These are phyloP conservation scores for Yarrowia yakushimensis DNA, from an alignment of 805 yeast genomes.

Conservation along the genomic window DNA sequence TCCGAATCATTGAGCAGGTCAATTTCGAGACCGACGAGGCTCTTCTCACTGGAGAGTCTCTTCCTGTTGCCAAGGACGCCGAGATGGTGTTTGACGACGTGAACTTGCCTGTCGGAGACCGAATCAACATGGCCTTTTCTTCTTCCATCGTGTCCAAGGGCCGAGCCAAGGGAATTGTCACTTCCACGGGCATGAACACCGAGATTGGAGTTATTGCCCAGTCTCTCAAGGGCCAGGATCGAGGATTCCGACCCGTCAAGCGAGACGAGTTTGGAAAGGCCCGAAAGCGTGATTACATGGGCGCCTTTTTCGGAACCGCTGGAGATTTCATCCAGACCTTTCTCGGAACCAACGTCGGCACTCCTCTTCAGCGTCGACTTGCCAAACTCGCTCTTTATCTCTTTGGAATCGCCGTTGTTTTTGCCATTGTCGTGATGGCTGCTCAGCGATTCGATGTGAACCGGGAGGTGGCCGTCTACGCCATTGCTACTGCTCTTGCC, in stretches of 20 bases:
- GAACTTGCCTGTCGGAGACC: slow-evolving; percentile 62
- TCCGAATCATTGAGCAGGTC: slow-evolving; percentile 53
- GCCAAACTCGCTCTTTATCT: slow-evolving; percentile 72
- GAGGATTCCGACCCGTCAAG: slow-evolving; percentile 43
- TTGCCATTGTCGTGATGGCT: slow-evolving; percentile 84
- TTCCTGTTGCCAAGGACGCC: slow-evolving; percentile 58
- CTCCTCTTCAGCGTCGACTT: slow-evolving; percentile 74
- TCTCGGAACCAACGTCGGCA: slow-evolving; percentile 72
- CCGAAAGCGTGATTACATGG: slow-evolving; percentile 29
- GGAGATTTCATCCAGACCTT: slow-evolving; percentile 61
- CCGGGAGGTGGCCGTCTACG: slow-evolving; percentile 79
- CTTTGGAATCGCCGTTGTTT: slow-evolving; percentile 73
- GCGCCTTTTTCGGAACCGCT: slow-evolving; percentile 48
- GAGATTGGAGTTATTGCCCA: slow-evolving; percentile 74
- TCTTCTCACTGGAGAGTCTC: slow-evolving; percentile 61
- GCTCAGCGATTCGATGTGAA: slow-evolving; percentile 73
- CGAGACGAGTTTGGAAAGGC: slow-evolving; percentile 46
- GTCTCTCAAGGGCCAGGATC: slow-evolving; percentile 47
- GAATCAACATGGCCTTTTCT: slow-evolving; percentile 66
- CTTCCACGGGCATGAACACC: slow-evolving; percentile 64
- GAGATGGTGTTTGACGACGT: slow-evolving; percentile 39
- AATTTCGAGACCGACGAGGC: slow-evolving; percentile 74
- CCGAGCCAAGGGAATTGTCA: slow-evolving; percentile 65
- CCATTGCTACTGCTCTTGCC: slow-evolving; percentile 77
- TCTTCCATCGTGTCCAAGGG: slow-evolving; percentile 72